Percentiles rank a stretch among this genome's conserved stretches.
Conservation (phyloP, 2,329 filamentous ascomycete species). For the Penicillium sp. region DNA sequence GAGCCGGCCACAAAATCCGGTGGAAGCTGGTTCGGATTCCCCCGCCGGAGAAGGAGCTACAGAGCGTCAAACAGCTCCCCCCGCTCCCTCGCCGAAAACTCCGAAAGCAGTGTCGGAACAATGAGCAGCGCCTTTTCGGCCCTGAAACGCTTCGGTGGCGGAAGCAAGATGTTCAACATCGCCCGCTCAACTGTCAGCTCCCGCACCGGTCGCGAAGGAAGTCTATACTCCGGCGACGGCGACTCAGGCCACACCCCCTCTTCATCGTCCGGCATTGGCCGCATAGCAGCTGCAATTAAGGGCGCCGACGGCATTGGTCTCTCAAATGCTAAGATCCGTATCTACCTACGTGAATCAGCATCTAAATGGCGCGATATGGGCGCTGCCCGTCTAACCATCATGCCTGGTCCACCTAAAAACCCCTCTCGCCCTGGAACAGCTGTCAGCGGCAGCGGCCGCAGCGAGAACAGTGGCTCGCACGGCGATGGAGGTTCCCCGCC, state of each 20-base stretch:
- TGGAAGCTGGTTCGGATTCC: slow-evolving; percentile 51
- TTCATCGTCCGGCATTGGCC: slow-evolving; percentile 59
- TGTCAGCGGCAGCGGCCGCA: slow-evolving; percentile 60
- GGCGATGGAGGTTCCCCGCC: slow-evolving; percentile 27
- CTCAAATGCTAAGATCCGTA: slow-evolving; percentile 75
- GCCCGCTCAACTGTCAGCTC: slow-evolving; percentile 71
- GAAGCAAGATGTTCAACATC: slow-evolving; percentile 77
- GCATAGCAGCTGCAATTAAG: slow-evolving; percentile 48
- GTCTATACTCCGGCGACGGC: slow-evolving; percentile 60
- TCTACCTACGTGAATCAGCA: slow-evolving; percentile 74
- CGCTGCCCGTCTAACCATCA: slow-evolving; percentile 78
- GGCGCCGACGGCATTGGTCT: slow-evolving; percentile 64
- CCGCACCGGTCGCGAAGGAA: slow-evolving; percentile 53
- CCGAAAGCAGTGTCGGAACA: slow-evolving; percentile 72
- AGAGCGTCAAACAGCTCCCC: slow-evolving; percentile 56
- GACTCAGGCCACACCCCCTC: slow-evolving; percentile 49
- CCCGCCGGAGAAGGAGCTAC: slow-evolving; percentile 54
- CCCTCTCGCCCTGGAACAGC: slow-evolving; percentile 34
- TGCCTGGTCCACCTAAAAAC: slow-evolving; percentile 53
- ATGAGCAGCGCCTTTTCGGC: slow-evolving; percentile 77
- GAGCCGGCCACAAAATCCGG: slow-evolving; percentile 45
- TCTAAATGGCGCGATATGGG: slow-evolving; percentile 92
- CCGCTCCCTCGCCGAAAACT: slow-evolving; percentile 60
- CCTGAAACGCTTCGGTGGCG: slow-evolving; percentile 71
- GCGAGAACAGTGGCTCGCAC: slow-evolving; percentile 27